Percentiles rank a stretch among this genome's conserved stretches.
These are phyloP conservation scores for Lenzites betulinus DNA, from an alignment of 768 basidiomycete species.

Conservation along the genomic window DNA sequence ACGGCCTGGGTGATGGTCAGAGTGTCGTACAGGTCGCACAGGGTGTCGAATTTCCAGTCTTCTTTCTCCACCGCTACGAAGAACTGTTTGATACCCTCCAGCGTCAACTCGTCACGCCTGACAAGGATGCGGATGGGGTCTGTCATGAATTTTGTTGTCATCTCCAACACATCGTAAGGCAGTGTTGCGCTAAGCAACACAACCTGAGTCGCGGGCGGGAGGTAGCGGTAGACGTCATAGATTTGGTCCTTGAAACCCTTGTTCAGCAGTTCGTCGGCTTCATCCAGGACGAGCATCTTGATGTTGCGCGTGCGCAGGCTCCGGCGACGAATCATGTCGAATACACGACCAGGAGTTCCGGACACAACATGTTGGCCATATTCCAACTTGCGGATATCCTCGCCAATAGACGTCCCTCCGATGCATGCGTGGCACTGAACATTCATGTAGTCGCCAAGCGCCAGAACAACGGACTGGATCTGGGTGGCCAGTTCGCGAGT, in stretches of 20 bases:
- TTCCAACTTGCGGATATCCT: constrained; percentile 96
- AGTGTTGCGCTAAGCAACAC: constrained; percentile 95
- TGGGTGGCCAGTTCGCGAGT: constrained; percentile 99
- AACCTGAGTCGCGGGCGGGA: constrained; percentile 96
- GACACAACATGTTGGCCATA: constrained; percentile 98
- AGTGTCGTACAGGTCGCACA: constrained; percentile 97
- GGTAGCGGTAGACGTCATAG: constrained; percentile 97
- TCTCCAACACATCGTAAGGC: constrained; percentile 96
- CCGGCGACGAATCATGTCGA: constrained; percentile 97
- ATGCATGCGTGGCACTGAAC: constrained; percentile 99
- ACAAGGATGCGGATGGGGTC: constrained; percentile 98
- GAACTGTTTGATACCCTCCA: constrained; percentile 96
- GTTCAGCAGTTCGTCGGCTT: constrained; percentile 95
- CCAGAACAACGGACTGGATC: constrained; percentile 95
- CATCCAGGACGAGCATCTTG: constrained; percentile 95
- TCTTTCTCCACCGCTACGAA: constrained; percentile 99
- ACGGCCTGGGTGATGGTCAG: constrained; percentile 99
- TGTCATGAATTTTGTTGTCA: constrained; percentile 99
- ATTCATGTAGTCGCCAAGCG: constrained; percentile 98
- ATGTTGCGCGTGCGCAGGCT: constrained; percentile 94
- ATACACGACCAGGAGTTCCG: constrained; percentile 96
- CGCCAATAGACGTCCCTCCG: constrained; percentile 94
- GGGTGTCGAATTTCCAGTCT: constrained; percentile 99
- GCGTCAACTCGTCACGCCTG: constrained; percentile 98
- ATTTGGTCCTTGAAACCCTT: constrained; percentile 99